Base-by-base conservation (phyloP, 495 filamentous ascomycete species). In the Chaetomium cochliodes region DNA sequence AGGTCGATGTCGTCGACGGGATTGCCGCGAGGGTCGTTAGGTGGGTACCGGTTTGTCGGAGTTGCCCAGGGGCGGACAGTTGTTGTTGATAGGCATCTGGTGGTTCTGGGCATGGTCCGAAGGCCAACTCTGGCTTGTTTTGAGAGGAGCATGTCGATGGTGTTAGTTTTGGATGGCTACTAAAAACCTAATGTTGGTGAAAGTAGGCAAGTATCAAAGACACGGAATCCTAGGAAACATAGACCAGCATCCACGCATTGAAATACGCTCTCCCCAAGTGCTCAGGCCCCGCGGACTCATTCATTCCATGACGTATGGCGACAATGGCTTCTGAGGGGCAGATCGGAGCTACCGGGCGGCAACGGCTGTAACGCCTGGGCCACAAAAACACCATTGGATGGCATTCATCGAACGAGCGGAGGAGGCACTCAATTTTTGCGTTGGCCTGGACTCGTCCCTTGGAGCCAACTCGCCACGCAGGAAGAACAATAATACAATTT, bases 1-100 rank as follows among this genome's bases (percentile, higher is more conserved):
- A 72, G 49, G 28, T 73, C 72, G 25, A 73, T 73, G 47, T 71
- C 63, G 22, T 65, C 66, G 39, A 69, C 60, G 3, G 58, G 63
- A 12, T 28, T 44, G 5, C 55, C 60, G 25, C 39, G 58, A 12
- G 20, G 5, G 12, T 54, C 52, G 13, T 30, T 62, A 33, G 44
- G 23, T 5, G 52, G 42, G 2, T 42, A 23, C 26, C n/a, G 15
- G 26, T 37, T 30, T 13, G 51, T 47, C 59, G 52, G 51, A 9
- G 47, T 60, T 6, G 63, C 63, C 49, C 16, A 56, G 8, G 41
- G n/a, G 3, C 63, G 56, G 11, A n/a, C 26, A 0, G 57, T 4
- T 16, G 63, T 67, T 26, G 61, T 70, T 37, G 63, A 62, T 9
- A 64, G 55, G 26, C 55, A 59, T 30, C 62, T 20, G 22, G 33